Evolutionary conservation across 176 grass and related monocot genomes (phyloP).

Genomic region (Oryza brachyantha): DNA sequence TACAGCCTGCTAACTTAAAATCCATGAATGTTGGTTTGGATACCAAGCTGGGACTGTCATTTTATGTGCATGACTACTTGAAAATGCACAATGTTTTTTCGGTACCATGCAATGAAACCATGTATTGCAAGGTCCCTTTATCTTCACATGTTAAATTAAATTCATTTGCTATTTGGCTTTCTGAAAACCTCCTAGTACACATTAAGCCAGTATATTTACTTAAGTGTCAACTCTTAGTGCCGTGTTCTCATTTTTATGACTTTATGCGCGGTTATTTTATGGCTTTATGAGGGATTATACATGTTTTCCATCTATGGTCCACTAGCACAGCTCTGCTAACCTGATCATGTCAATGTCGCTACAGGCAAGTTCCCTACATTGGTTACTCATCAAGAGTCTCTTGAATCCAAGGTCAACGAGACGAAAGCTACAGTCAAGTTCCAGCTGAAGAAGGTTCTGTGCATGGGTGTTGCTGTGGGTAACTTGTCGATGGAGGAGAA

Average conservation of each 20-base stretch:
- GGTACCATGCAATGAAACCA: not conserved
- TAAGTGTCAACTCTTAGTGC: not conserved
- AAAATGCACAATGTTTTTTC: no score
- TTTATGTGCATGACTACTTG: not conserved
- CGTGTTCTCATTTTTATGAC: not conserved
- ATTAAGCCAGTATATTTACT: not conserved
- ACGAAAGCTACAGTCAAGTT: slow-evolving; percentile 88
- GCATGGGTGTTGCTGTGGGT: slow-evolving; percentile 95
- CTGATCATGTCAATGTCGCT: not conserved
- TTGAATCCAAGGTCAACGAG: slow-evolving; percentile 93
- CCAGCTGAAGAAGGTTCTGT: slow-evolving; percentile 96
- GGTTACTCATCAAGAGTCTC: slow-evolving; percentile 80
- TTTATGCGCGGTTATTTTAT: no score
- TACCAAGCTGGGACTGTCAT: not conserved
- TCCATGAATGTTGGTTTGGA: not conserved
- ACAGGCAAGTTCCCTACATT: slow-evolving; percentile 92
- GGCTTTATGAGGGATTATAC: not conserved
- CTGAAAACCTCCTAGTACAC: not conserved
- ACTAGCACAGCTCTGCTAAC: not conserved
- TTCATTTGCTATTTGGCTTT: not conserved
- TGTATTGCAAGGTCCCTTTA: not conserved
- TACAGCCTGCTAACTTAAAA: not conserved
- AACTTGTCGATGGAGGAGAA: slow-evolving; percentile 92
- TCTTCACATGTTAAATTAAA: not conserved
- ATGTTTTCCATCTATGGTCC: not conserved